Conservation (phyloP, 805 yeast genomes). For the Barnettozyma wickerhamii region DNA sequence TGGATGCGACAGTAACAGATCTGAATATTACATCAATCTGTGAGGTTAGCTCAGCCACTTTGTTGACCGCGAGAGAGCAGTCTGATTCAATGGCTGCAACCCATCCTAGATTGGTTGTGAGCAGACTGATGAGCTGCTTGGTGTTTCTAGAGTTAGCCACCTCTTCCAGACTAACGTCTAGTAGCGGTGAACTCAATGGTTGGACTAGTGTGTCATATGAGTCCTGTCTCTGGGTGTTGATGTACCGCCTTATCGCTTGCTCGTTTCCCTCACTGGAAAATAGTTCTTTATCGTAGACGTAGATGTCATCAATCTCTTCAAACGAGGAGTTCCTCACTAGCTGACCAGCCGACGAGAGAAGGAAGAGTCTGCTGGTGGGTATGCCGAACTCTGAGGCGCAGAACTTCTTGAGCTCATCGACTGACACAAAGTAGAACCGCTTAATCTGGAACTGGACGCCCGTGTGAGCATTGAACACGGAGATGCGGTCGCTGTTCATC, state of each 20-base stretch:
- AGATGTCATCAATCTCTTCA: slow-evolving; percentile 50
- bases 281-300: slow-evolving; percentile 58
- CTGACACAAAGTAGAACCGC: slow-evolving; percentile 34
- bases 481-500: slow-evolving; percentile 11
- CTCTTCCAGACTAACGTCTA: slow-evolving; percentile 23
- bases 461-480: slow-evolving; percentile 37
- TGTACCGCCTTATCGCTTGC: slow-evolving; percentile 8
- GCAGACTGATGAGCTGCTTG: slow-evolving; percentile 25
- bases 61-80: slow-evolving; percentile 30
- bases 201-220: slow-evolving; percentile 22
- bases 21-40: slow-evolving; percentile 41
- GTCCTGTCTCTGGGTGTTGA: slow-evolving; percentile 10
- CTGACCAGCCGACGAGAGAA: slow-evolving; percentile 63
- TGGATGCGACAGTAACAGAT: slow-evolving; percentile 42
- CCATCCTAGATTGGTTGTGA: slow-evolving; percentile 51
- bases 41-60: slow-evolving; percentile 25
- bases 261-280: slow-evolving; percentile 34
- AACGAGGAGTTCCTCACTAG: slow-evolving; percentile 43
- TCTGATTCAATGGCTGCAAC: slow-evolving; percentile 42
- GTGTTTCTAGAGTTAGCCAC: slow-evolving; percentile 17
- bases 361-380: slow-evolving; percentile 38
- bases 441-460: slow-evolving; percentile 36
- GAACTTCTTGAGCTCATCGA: slow-evolving; percentile 40
- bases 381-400: slow-evolving; percentile 39
- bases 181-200: slow-evolving; percentile 35